Percentiles rank a stretch among this genome's conserved stretches.
Evolutionary conservation across 805 yeast genomes (phyloP).

Genomic region (Candida tallmaniae): DNA sequence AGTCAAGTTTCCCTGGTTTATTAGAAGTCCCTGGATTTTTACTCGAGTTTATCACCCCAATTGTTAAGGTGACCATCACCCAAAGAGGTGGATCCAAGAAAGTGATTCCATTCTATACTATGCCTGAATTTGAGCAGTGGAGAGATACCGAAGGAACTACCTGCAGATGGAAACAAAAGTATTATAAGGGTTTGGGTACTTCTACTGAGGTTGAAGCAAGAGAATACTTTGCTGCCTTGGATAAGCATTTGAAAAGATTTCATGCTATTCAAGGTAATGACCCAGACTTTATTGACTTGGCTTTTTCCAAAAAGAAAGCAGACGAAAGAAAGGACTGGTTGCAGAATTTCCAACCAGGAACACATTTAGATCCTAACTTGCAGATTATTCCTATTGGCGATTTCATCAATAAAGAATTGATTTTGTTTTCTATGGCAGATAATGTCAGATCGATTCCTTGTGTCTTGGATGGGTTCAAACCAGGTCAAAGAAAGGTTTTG

Average conservation of each 20-base stretch:
- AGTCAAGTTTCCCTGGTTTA: slow-evolving; percentile 90
- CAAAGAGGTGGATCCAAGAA: slow-evolving; percentile 54
- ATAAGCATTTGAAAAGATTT: slow-evolving; percentile 80
- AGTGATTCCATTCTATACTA: slow-evolving; percentile 75
- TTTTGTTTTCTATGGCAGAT: slow-evolving; percentile 94
- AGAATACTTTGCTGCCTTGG: slow-evolving; percentile 82
- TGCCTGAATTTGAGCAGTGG: slow-evolving; percentile 97
- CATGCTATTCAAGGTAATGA: slow-evolving; percentile 79
- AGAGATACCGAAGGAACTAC: slow-evolving; percentile 73
- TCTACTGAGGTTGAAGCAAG: slow-evolving; percentile 79
- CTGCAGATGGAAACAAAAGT: slow-evolving; percentile 86
- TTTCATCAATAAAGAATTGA: slow-evolving; percentile 91
- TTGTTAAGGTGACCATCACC: slow-evolving; percentile 77
- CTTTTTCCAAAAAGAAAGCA: slow-evolving; percentile 91
- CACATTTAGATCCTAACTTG: slow-evolving; percentile 77
- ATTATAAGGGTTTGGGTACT: slow-evolving; percentile 98
- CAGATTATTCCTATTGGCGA: slow-evolving; percentile 83
- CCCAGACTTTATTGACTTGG: slow-evolving; percentile 75
- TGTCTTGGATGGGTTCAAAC: slow-evolving; percentile 91
- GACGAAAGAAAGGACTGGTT: slow-evolving; percentile 98
- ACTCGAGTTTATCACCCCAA: slow-evolving; percentile 93
- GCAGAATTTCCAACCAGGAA: slow-evolving; percentile 86
- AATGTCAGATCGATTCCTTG: slow-evolving; percentile 93
- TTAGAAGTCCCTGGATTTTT: slow-evolving; percentile 87
- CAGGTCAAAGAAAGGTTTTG: slow-evolving; percentile 92